Conservation (phyloP, 1,284 basidiomycete genomes). For the Cutaneotrichosporon spelunceum region DNA sequence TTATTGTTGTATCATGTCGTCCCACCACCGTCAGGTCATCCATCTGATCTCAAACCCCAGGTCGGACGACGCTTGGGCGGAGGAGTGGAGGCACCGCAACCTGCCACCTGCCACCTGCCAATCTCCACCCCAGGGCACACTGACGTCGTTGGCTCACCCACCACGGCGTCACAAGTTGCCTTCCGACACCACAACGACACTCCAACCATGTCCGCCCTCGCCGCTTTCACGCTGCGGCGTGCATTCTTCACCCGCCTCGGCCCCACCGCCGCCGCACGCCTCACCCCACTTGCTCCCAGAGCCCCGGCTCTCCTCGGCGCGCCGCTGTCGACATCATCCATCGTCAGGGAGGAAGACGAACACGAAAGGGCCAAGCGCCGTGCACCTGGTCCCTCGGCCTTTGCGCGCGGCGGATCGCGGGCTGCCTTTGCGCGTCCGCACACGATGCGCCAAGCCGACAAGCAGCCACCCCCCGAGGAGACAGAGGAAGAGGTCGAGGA, state of each 20-base stretch:
- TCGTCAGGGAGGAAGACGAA: background rate
- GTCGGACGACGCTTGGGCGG: background rate
- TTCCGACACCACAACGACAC: background rate
- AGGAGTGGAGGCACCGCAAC: background rate
- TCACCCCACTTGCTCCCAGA: background rate
- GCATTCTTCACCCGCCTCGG: background rate
- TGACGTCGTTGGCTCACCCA: slow-evolving; percentile 1
- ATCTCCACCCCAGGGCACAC: background rate
- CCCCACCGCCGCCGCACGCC: background rate
- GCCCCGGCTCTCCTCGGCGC: background rate
- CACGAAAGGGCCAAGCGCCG: background rate
- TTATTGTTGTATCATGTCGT: background rate
- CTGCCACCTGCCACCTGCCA: slow-evolving; percentile 5
- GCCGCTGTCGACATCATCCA: background rate
- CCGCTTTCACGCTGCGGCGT: slow-evolving; percentile 5
- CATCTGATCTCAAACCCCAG: too few relatives aligned
- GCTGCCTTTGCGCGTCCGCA: background rate
- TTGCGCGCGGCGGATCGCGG: background rate
- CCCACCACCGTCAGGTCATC: background rate
- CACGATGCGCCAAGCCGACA: background rate
- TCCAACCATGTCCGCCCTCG: slow-evolving; percentile 1
- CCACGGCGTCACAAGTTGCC: background rate
- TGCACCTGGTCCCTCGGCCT: background rate
- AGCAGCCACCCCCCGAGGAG: background rate
- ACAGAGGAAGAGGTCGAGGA: background rate